Base-by-base conservation (phyloP, 495 filamentous ascomycete genomes). In the Xylaria cubensis region DNA sequence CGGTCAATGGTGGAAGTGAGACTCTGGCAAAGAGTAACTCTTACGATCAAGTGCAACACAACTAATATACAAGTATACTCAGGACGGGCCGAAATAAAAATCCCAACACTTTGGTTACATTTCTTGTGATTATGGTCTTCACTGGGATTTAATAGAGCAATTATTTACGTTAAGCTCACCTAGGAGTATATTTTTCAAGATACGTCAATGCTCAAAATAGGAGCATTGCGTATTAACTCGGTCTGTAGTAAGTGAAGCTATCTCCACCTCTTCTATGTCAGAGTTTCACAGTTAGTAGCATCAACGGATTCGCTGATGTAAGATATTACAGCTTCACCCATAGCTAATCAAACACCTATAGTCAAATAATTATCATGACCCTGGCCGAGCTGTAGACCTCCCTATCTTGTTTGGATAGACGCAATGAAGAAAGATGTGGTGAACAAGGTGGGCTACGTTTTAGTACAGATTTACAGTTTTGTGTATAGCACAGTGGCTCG, bases 401-500 rank as follows among this genome's bases (percentile, higher is more conserved):
- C 8, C 15, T 24, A 9, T 56, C 34, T 19, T 9, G 4, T 4
- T 6, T 34, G 1, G 17, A 12, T 9, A 21, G n/a, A 61, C 17
- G 61, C 21, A 44, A 44, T 8, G 39, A 21, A 1, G 21, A 44
- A 41, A 24, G 24, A 6, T 4, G 7, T 44, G 61, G 29, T n/a
- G 8, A 21, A n/a, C 8, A 32, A 39, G 41, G 44, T 46, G 34
- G 44, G 36, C 56, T 44, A 7, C n/a, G 21, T 42, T 44, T 3
- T 68, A 10, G 34, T 69, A 73, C 56, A 73, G 21, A 26, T 68
- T 42, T 72, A 72, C 69, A 72, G 44, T 59, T 68, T 63, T 56
- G 48, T 58, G 64, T 69, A 67, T 68, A 62, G 15, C 69, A 72
- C 64, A 72, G 50, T 10, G 42, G 62, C 69, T 66, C 39, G 21